Conservation (phyloP, 2,329 filamentous ascomycete species). For the Penicillium sp. region DNA sequence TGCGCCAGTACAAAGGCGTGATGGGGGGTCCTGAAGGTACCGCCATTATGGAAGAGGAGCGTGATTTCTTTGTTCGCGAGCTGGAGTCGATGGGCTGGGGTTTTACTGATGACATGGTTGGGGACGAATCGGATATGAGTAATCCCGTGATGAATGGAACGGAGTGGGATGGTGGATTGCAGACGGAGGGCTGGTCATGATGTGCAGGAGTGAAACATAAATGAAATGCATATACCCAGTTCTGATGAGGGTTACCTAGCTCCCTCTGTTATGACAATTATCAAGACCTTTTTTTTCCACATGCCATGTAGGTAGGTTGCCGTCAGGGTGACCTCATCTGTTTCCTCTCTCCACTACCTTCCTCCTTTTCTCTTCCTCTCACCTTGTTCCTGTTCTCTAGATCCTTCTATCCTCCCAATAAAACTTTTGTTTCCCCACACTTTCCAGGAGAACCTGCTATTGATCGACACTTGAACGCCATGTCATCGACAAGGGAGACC, state of each 20-base stretch:
- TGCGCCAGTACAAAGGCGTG: conserved; percentile 76
- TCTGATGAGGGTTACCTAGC: not conserved
- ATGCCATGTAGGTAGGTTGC: too few species aligned
- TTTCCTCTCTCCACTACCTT: too few species aligned
- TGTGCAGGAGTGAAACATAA: conserved; percentile 1
- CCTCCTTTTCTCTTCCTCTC: too few species aligned
- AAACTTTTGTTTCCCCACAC: too few species aligned
- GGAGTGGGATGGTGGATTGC: conserved; percentile 19
- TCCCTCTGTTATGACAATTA: not conserved
- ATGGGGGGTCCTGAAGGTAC: conserved; percentile 58
- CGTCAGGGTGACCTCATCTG: too few species aligned
- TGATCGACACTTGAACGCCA: too few species aligned
- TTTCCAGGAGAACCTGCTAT: too few species aligned
- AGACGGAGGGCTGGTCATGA: conserved; percentile 14
- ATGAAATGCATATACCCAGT: conserved; percentile 14
- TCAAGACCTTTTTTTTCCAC: not conserved
- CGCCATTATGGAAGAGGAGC: conserved; percentile 67
- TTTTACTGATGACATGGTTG: conserved; percentile 36
- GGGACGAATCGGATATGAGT: conserved; percentile 12
- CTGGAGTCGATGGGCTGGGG: conserved; percentile 68
- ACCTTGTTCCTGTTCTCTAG: too few species aligned
- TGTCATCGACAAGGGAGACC: too few species aligned
- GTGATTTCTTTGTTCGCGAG: conserved; percentile 78
- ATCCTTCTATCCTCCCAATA: too few species aligned
- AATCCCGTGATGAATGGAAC: conserved; percentile 11